Percentiles rank a stretch among this genome's conserved stretches.
phyloP scores from a whole-genome alignment of 306 rosid genomes.

The Fragaria iinumae region DNA sequence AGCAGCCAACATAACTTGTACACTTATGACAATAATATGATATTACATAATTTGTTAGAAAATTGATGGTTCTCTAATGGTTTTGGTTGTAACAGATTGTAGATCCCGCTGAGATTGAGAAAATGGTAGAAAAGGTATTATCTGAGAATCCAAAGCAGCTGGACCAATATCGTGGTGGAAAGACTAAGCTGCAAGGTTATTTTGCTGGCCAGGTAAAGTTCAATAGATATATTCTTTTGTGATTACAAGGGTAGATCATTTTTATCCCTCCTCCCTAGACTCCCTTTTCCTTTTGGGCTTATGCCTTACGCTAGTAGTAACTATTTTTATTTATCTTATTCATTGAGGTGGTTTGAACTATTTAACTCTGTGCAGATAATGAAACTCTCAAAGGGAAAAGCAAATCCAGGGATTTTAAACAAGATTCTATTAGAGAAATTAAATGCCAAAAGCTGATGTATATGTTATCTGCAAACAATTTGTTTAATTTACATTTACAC shows the following conservation, averaged over 20 bases:
- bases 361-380: slow-evolving; percentile 47
- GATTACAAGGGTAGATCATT: not conserved
- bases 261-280: not conserved
- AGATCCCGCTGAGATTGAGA: slow-evolving; percentile 82
- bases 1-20: not conserved
- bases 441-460: slow-evolving; percentile 61
- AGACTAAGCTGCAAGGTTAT: slow-evolving; percentile 77
- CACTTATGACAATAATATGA: not conserved
- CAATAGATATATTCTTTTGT: not conserved
- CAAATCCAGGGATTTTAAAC: slow-evolving; percentile 84
- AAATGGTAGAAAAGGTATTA: slow-evolving; percentile 72
- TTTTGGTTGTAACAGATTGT: slow-evolving; percentile 55
- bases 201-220: slow-evolving; percentile 87
- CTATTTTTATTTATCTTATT: not conserved
- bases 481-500: not conserved
- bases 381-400: slow-evolving; percentile 94
- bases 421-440: slow-evolving; percentile 79
- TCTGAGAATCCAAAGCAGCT: slow-evolving; percentile 88
- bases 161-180: slow-evolving; percentile 84
- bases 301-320: not conserved
- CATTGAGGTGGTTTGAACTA: slow-evolving; percentile 4
- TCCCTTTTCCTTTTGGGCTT: not conserved
- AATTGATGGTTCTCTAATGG: slow-evolving; percentile 8
- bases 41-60: not conserved
- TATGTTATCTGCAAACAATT: slow-evolving; percentile 10